These are phyloP conservation scores for Pythium volutum DNA, from an alignment of 352 stramenopile genomes.

Conservation along the genomic window DNA sequence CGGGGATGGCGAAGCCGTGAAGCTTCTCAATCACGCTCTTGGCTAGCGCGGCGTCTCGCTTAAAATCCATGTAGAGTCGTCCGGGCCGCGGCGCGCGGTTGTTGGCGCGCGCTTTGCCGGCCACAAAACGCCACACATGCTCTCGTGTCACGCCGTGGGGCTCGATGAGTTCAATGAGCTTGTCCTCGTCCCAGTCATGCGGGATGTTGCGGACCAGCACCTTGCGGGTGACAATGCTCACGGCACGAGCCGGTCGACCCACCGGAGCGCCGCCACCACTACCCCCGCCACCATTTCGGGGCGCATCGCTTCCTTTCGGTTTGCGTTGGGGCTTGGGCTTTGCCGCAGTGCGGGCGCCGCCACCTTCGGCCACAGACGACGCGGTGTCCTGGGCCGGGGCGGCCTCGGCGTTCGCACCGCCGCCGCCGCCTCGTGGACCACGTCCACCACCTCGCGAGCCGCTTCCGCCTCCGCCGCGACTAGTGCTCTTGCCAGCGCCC, in stretches of 20 bases:
- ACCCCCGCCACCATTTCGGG: constrained; percentile 21
- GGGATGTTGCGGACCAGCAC: constrained; percentile 71
- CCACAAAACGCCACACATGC: constrained; percentile 63
- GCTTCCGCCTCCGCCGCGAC: constrained; percentile 12
- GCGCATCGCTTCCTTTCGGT: constrained; percentile 2
- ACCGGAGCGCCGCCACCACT: constrained; percentile 6
- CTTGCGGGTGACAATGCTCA: constrained; percentile 49
- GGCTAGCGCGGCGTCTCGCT: constrained; percentile 53
- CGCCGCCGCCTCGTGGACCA: constrained; percentile 1
- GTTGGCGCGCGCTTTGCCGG: constrained; percentile 45
- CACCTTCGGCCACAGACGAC: not conserved
- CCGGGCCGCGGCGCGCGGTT: constrained; percentile 48
- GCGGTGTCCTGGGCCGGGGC: not conserved
- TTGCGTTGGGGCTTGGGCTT: constrained; percentile 14
- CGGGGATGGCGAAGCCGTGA: constrained; percentile 40
- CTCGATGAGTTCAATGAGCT: constrained; percentile 35
- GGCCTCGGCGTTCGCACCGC: not conserved
- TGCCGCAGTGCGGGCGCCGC: not conserved
- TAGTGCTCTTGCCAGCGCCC: constrained; percentile 7
- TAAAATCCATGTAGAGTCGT: constrained; percentile 75
- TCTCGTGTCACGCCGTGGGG: constrained; percentile 35
- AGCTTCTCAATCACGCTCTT: constrained; percentile 49
- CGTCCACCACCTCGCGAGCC: constrained; percentile 1
- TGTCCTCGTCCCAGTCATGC: constrained; percentile 36
- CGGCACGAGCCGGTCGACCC: constrained; percentile 33